phyloP scores from a whole-genome alignment of 345 rosid species.

The Eucalyptus leucophloia region DNA sequence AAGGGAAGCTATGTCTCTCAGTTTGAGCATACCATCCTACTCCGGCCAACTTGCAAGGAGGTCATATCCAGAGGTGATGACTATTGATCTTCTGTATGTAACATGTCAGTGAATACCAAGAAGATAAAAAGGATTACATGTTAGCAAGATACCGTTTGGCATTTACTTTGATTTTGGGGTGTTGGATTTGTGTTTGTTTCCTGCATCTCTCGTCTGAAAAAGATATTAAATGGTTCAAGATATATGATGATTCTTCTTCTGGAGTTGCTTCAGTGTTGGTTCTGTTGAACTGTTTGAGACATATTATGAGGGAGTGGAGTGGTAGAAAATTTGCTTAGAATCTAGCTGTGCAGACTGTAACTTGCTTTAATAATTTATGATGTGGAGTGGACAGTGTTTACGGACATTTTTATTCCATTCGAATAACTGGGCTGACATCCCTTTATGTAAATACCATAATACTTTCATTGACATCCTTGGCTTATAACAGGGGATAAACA shows the following conservation, averaged over 20 bases:
- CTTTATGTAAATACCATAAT: background rate
- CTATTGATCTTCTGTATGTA: slow-evolving; percentile 20
- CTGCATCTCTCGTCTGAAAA: background rate
- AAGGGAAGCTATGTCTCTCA: slow-evolving; percentile 94
- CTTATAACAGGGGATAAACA: background rate
- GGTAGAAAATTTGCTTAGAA: background rate
- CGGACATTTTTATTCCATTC: background rate
- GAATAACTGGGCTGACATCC: background rate
- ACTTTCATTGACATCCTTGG: background rate
- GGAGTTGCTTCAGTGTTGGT: background rate
- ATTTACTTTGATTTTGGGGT: background rate
- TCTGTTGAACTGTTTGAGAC: background rate
- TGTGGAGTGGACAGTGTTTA: background rate
- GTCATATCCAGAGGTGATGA: slow-evolving; percentile 87
- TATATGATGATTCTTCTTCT: background rate
- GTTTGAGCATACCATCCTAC: slow-evolving; percentile 82
- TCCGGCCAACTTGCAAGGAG: slow-evolving; percentile 97
- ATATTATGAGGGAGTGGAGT: background rate
- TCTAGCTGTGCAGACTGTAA: background rate
- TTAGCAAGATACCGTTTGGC: background rate
- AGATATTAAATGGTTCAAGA: background rate
- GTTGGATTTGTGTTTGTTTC: background rate
- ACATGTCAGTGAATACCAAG: background rate
- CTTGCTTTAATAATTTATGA: background rate
- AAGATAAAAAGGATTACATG: background rate